Conservation (phyloP, 305 asterid genomes). For the Ilex paraguariensis region DNA sequence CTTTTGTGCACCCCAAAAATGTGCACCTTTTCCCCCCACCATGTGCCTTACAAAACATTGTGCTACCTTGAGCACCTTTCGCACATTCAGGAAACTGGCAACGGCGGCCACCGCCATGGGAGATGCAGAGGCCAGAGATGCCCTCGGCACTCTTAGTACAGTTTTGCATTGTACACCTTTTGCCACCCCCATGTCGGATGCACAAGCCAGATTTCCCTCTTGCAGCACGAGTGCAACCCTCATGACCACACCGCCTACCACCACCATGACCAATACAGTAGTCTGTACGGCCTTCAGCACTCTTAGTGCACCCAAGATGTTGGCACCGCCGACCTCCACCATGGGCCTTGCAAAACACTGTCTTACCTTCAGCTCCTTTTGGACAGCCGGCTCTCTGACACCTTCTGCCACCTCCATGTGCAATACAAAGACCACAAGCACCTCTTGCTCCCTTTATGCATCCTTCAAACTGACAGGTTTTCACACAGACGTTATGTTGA, state of each 20-base stretch:
- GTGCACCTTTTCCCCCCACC: constrained; percentile 63
- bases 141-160: constrained; percentile 67
- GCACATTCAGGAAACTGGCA: constrained; percentile 52
- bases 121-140: constrained; percentile 55
- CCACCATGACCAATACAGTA: constrained; percentile 69
- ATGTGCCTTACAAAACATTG: constrained; percentile 55
- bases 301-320: constrained; percentile 63
- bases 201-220: constrained; percentile 63
- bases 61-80: constrained; percentile 71
- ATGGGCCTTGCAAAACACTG: constrained; percentile 60
- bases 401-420: constrained; percentile 72
- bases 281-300: constrained; percentile 67
- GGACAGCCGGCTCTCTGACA: constrained; percentile 58
- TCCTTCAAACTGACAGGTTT: constrained; percentile 40
- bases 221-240: constrained; percentile 53
- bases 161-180: constrained; percentile 50
- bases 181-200: constrained; percentile 74
- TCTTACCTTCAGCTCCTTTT: constrained; percentile 68
- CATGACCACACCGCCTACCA: constrained; percentile 51
- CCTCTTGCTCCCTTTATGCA: constrained; percentile 70
- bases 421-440: constrained; percentile 64
- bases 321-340: constrained; percentile 65
- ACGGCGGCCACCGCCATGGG: constrained; percentile 71
- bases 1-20: constrained; percentile 51
- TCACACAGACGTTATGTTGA: constrained; percentile 29